Conservation (phyloP, 176 grass and related monocot genomes). For the Musa acuminata region DNA sequence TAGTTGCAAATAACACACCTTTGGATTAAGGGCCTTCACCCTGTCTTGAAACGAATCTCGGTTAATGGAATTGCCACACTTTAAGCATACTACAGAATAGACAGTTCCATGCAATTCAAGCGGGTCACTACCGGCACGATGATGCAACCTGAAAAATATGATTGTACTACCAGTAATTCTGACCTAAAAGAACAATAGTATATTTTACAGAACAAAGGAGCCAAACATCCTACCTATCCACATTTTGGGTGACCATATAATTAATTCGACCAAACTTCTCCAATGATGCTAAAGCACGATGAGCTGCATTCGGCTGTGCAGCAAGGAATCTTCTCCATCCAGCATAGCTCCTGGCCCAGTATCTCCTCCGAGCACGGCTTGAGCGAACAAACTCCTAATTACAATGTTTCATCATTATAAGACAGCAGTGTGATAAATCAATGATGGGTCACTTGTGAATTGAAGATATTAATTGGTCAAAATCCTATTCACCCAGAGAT, state of each 20-base stretch:
- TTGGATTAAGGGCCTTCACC: slow-evolving; percentile 81
- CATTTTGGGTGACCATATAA: slow-evolving; percentile 92
- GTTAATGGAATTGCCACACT: slow-evolving; percentile 48
- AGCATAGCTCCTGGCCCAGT: slow-evolving; percentile 97
- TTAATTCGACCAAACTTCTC: slow-evolving; percentile 65
- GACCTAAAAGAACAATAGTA: slow-evolving; percentile 9
- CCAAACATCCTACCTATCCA: slow-evolving; percentile 54
- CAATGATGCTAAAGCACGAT: slow-evolving; percentile 60
- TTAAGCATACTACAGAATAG: slow-evolving; percentile 67
- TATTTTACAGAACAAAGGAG: slow-evolving; percentile 3
- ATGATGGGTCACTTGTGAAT: not conserved
- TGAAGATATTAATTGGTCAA: not conserved
- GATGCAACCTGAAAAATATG: slow-evolving; percentile 55
- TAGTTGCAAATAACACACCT: slow-evolving; percentile 38
- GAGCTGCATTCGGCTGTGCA: slow-evolving; percentile 79
- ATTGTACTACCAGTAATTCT: not conserved
- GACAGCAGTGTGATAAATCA: slow-evolving; percentile 5
- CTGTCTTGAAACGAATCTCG: slow-evolving; percentile 74
- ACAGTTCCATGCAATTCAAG: slow-evolving; percentile 92
- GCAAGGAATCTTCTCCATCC: slow-evolving; percentile 80
- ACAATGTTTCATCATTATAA: slow-evolving; percentile 16
- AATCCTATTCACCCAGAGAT: not conserved
- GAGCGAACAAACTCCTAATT: slow-evolving; percentile 74
- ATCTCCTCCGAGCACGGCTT: slow-evolving; percentile 50
- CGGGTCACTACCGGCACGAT: slow-evolving; percentile 73